A percentile compares a stretch with the other conserved stretches of the same genome.
These are phyloP conservation scores for Backusella luteola DNA, from an alignment of 192 early-diverging fungal genomes.

Conservation along the genomic window DNA sequence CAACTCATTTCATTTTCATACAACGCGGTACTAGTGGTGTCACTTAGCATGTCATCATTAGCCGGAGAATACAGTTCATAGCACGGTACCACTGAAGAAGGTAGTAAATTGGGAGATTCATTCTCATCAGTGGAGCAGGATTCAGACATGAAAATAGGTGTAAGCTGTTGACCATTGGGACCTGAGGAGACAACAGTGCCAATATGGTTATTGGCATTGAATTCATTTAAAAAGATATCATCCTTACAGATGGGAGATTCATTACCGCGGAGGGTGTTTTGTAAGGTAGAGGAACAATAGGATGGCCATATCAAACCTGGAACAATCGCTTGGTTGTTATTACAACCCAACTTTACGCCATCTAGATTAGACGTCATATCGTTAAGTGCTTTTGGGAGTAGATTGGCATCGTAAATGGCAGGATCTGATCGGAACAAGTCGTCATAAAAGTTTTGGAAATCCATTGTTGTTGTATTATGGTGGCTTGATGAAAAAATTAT, in stretches of 20 bases:
- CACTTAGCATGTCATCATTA: background rate
- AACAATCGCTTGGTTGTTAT: background rate
- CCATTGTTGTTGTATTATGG: background rate
- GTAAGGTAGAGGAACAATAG: background rate
- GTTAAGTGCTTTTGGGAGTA: background rate
- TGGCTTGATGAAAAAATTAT: background rate
- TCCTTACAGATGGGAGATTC: background rate
- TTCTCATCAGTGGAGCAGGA: background rate
- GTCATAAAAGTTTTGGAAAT: background rate
- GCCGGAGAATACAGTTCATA: background rate
- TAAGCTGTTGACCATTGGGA: background rate
- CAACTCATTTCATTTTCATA: background rate
- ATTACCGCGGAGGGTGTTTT: background rate
- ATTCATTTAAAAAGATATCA: conserved; percentile 1
- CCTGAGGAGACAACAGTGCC: background rate
- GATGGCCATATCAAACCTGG: background rate
- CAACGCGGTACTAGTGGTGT: background rate
- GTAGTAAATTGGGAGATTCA: background rate
- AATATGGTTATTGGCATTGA: background rate
- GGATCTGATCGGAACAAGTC: background rate
- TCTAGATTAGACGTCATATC: background rate
- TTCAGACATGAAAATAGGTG: background rate
- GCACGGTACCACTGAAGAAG: background rate
- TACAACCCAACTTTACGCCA: background rate
- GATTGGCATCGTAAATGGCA: background rate